Evolutionary conservation across 2,329 filamentous ascomycete genomes (phyloP).

Genomic region (Chaetomium olivaceum): DNA sequence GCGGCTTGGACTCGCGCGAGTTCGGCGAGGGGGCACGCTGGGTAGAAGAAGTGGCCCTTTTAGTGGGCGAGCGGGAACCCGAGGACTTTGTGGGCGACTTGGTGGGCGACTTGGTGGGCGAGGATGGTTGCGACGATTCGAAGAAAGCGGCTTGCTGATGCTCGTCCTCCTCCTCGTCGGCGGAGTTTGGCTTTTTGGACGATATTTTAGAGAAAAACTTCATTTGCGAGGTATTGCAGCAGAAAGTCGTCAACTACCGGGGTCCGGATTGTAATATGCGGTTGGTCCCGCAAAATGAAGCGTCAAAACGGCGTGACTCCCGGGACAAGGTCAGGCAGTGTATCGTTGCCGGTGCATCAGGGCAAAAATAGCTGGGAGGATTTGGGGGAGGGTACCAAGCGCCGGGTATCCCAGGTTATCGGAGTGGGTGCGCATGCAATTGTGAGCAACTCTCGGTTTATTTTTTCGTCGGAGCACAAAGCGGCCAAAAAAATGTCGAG

Average conservation of each 20-base stretch:
- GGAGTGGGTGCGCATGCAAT: constrained; percentile 23
- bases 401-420: constrained; percentile 22
- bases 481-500: constrained; percentile 10
- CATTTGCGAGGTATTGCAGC: constrained; percentile 42
- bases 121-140: constrained; percentile 36
- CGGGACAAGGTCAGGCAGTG: constrained; percentile 32
- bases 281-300: constrained; percentile 29
- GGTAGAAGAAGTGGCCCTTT: constrained; percentile 36
- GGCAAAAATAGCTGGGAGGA: constrained; percentile 29
- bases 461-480: constrained; percentile 7
- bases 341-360: constrained; percentile 32
- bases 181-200: constrained; percentile 42
- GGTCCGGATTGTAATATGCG: constrained; percentile 31
- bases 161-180: constrained; percentile 43
- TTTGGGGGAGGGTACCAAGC: constrained; percentile 25
- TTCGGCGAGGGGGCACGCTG: constrained; percentile 37
- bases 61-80: constrained; percentile 37
- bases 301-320: constrained; percentile 31
- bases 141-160: constrained; percentile 35
- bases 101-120: constrained; percentile 36
- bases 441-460: not conserved
- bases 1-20: constrained; percentile 40
- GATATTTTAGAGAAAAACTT: constrained; percentile 56
- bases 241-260: constrained; percentile 27
- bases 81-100: constrained; percentile 34